Base-by-base conservation (phyloP, 2,329 filamentous ascomycete species). In the Kalmusia sp. region DNA sequence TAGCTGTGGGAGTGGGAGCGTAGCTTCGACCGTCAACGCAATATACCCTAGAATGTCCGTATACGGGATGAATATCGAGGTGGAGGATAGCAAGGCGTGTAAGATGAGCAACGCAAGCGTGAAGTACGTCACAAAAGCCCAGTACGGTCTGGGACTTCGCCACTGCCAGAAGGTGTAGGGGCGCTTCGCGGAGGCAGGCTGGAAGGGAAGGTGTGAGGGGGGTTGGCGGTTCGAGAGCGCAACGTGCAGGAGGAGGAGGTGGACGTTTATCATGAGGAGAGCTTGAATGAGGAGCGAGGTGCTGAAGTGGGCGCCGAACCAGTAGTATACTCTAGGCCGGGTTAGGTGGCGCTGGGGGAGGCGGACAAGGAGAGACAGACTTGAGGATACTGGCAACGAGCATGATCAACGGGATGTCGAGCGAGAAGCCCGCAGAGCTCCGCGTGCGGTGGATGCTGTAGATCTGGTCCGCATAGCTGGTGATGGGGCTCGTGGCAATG, bases 121-220 rank as follows among this genome's bases (percentile, higher is more conserved):
- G 57, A 92, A 82, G 76, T 89, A 91, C 35, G 85, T 76, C 24
- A 95, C 70, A 67, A 92, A 92, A 51, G 87, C 82, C 91, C 91
- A 96, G 77, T 93, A 93, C 77, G 89, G 89, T 64, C 86, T 87
- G 5, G 86, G 81, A 17, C 84, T 85, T 51, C 86, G 82, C 91
- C 91, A 93, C 73, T 91, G 89, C 91, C 91, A 93, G 72, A 93
- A 93, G 65, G 87, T 84, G 69, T 87, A 93, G 0, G 90, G 90
- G 21, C 90, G 80, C 55, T 79, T 80, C 50, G 74, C 68, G 67
- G 58, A 71, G 52, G 68, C 76, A 57, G 80, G 83, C 2, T 83
- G 79, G 70, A 93, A 92, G 11, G 90, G 90, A 35, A 76, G 69
- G 62, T 76, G 69, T 9, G 76, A 63, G 4, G 76, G 63, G 3